Conservation (phyloP, 2,329 filamentous ascomycete species). For the Metarhizium humberi region DNA sequence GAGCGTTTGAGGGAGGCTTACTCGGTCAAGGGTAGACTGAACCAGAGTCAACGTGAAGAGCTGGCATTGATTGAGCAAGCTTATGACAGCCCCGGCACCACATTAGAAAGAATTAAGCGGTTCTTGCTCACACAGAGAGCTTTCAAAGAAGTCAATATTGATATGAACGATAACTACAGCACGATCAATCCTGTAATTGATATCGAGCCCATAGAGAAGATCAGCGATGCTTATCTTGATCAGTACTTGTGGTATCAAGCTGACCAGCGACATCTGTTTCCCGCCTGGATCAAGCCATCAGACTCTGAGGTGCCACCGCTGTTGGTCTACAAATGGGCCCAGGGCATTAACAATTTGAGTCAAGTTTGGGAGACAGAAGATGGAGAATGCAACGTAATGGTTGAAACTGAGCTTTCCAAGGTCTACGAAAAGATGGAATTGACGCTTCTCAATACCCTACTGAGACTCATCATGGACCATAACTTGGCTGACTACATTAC, state of each 20-base stretch:
- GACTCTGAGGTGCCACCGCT: conserved; percentile 95
- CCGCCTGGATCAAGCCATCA: conserved; percentile 97
- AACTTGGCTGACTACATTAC: conserved; percentile 99
- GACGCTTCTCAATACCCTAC: conserved; percentile 83
- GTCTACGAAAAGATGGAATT: conserved; percentile 99
- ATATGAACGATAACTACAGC: conserved; percentile 99
- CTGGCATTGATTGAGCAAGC: conserved; percentile 95
- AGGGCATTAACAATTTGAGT: conserved; percentile 96
- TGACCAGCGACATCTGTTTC: conserved; percentile 93
- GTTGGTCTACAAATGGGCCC: conserved; percentile 96
- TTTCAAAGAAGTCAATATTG: conserved; percentile 98
- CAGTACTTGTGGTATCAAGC: conserved; percentile 99
- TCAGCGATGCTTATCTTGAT: conserved; percentile 95
- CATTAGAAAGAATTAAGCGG: conserved; percentile 90
- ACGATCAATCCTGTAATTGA: conserved; percentile 99
- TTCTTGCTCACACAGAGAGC: conserved; percentile 94
- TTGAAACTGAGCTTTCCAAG: conserved; percentile 97
- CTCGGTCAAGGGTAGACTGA: conserved; percentile 91
- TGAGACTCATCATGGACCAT: conserved; percentile 97
- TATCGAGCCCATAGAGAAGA: conserved; percentile 98
- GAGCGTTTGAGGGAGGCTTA: conserved; percentile 92
- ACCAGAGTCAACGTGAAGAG: conserved; percentile 96
- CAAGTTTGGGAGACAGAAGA: conserved; percentile 91
- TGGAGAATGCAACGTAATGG: conserved; percentile 96
- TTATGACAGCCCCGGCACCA: conserved; percentile 95